These are phyloP conservation scores for Fraxinus cuspidata DNA, from an alignment of 257 asterid genomes.

Conservation along the genomic window DNA sequence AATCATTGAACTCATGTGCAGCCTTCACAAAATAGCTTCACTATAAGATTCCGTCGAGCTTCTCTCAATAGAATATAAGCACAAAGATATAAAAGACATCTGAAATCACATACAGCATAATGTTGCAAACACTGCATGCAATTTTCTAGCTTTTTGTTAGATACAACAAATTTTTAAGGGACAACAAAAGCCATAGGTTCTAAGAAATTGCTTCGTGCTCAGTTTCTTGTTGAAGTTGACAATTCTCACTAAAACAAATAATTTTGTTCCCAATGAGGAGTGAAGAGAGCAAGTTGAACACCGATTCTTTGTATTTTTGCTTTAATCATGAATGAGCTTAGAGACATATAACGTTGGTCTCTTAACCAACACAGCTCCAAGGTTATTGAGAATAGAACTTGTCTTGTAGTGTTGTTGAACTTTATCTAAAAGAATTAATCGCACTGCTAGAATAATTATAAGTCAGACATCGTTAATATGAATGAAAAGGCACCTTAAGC, in stretches of 20 bases:
- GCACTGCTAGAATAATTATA: neutral
- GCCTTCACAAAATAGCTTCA: conserved; percentile 48
- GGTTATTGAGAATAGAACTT: neutral
- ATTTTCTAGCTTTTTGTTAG: neutral
- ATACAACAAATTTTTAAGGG: neutral
- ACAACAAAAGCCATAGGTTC: neutral
- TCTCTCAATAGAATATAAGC: neutral
- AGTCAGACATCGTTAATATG: conserved; percentile 1
- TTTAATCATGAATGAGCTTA: neutral
- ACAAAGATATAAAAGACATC: conserved; percentile 10
- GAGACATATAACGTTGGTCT: neutral
- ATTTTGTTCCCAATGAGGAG: neutral
- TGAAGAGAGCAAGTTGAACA: neutral
- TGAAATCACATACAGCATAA: conserved; percentile 6
- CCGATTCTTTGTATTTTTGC: neutral
- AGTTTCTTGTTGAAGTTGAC: neutral
- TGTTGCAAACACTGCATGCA: conserved; percentile 5
- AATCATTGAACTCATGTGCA: conserved; percentile 68
- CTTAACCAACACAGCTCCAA: neutral
- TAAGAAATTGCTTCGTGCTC: neutral
- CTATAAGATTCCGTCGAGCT: conserved; percentile 25
- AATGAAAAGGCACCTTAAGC: conserved; percentile 62
- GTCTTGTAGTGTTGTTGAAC: neutral
- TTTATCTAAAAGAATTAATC: neutral
- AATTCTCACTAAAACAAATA: neutral